Evolutionary conservation across 2,329 filamentous ascomycete species (phyloP), one percentile per base, ranked within the genome.

Genomic region (Tympanopsis confertula): DNA sequence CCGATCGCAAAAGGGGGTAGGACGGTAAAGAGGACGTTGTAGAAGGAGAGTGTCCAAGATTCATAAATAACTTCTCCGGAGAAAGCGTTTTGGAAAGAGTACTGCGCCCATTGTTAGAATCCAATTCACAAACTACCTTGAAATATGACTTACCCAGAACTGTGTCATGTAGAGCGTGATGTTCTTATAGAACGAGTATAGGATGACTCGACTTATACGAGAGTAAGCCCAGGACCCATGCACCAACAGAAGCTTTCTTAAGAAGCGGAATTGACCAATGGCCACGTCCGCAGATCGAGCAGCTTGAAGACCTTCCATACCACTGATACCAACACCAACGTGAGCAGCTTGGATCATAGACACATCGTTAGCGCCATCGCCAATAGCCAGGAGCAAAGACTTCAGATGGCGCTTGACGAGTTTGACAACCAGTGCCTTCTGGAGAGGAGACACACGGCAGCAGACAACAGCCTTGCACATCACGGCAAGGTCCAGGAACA

Each of bases 101-200:
- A 96, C 84, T 88, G 42, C 1, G 35, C 20, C 13, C 30, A 55
- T 42, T 50, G 57, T 33, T 18, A 33, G 30, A 7, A 10, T 13
- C 7, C 7, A 33, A 33, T 18, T 33, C 15, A 13, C 10, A 13
- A 35, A 38, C 15, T 7, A 5, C 35, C 32, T 33, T 39, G 40
- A 24, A n/a, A 22, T 13, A 7, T 17, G 26, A 66, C 80, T 65
- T 68, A 87, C 83, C 86, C 93, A 98, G 57, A 98, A 98, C 56
- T 98, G 93, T 42, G 93, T 98, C 83, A 98, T 88, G 63, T 96
- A 98, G 43, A 98, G 69, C 15, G 88, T 82, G 47, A 96, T 95
- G 63, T 98, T 98, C 71, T 98, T 98, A 71, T 98, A 98, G 59
- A 96, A 98, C 5, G 91, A 96, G 63, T 94, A 98, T 44, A 98